These are phyloP conservation scores for Globisporangium perplexum DNA, from an alignment of 352 stramenopile species.

Conservation along the genomic window DNA sequence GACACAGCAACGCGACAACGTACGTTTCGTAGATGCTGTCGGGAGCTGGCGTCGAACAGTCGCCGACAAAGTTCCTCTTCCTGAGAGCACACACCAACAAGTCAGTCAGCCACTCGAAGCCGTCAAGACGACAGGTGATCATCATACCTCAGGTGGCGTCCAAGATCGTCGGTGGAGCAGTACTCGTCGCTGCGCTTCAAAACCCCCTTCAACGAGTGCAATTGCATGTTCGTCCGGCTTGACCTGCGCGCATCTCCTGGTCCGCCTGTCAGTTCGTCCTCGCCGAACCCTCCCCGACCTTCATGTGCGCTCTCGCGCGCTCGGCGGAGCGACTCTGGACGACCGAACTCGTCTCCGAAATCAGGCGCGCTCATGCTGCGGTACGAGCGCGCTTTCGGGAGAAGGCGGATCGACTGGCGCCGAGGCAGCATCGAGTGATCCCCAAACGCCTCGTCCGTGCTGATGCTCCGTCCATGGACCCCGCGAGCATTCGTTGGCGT, in stretches of 20 bases:
- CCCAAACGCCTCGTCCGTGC: slow-evolving; percentile 48
- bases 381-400: slow-evolving; percentile 20
- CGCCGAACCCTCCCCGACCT: slow-evolving; percentile 9
- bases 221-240: background rate
- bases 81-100: slow-evolving; percentile 12
- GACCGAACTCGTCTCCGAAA: slow-evolving; percentile 51
- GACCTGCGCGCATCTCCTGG: background rate
- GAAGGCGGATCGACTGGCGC: slow-evolving; percentile 2
- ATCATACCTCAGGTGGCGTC: slow-evolving; percentile 36
- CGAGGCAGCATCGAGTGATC: slow-evolving; percentile 16
- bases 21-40: slow-evolving; percentile 72
- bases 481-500: slow-evolving; percentile 29
- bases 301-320: slow-evolving; percentile 34
- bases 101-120: background rate
- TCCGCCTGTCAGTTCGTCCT: background rate
- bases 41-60: slow-evolving; percentile 27
- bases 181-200: slow-evolving; percentile 48
- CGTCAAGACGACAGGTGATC: background rate
- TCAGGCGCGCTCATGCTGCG: slow-evolving; percentile 79
- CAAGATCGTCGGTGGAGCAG: slow-evolving; percentile 27
- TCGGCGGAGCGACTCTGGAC: slow-evolving; percentile 16
- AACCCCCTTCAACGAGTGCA: slow-evolving; percentile 20
- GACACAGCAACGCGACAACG: background rate
- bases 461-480: slow-evolving; percentile 9
- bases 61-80: slow-evolving; percentile 60